These are phyloP conservation scores for Botrytis hyacinthi DNA, from an alignment of 2,329 filamentous ascomycete species.

Conservation along the genomic window DNA sequence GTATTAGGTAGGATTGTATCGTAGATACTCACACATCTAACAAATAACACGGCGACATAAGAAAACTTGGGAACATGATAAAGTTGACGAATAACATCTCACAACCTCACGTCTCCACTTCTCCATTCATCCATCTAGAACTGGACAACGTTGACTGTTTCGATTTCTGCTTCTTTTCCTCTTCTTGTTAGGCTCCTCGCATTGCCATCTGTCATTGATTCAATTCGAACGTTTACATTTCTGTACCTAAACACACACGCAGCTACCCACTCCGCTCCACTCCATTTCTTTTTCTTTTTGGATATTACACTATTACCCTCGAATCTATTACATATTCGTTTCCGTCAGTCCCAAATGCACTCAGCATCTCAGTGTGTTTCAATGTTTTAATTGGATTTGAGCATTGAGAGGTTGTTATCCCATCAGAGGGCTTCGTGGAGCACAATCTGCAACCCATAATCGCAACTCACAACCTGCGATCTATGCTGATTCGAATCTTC, in stretches of 20 bases:
- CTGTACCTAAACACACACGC: background rate
- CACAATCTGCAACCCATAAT: background rate
- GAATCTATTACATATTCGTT: background rate
- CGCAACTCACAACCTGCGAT: conserved; percentile 1
- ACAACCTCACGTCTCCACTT: background rate
- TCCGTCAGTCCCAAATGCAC: background rate
- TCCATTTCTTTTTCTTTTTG: background rate
- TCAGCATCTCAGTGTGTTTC: background rate
- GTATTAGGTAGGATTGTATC: no score
- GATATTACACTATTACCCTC: background rate
- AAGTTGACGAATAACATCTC: background rate
- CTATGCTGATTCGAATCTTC: background rate
- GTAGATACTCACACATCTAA: background rate
- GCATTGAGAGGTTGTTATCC: background rate
- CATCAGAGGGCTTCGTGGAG: background rate
- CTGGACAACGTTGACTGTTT: background rate
- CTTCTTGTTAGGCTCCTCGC: background rate
- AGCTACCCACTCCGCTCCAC: background rate
- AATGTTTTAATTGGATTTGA: background rate
- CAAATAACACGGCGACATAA: background rate
- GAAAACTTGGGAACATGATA: background rate
- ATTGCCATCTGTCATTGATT: conserved; percentile 10
- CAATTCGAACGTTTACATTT: background rate
- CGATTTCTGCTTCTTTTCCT: background rate
- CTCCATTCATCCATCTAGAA: background rate